Conservation (phyloP, 805 yeast species). For the Metschnikowia arizonensis region DNA sequence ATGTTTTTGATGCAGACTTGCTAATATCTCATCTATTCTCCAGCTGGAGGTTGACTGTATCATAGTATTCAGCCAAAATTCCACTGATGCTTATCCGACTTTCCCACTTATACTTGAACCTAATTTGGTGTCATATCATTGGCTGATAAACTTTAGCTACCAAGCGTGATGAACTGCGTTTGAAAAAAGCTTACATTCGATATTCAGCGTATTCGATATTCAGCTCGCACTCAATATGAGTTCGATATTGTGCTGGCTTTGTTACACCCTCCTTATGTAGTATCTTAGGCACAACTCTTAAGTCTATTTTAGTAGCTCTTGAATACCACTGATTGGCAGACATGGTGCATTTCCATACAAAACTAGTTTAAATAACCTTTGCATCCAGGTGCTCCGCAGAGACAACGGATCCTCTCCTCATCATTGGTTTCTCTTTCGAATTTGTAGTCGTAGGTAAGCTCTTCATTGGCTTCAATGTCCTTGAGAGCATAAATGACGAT, state of each 20-base stretch:
- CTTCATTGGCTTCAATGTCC: slow-evolving; percentile 85
- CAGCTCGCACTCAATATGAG: too few relatives aligned
- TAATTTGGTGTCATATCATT: not conserved
- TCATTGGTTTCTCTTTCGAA: slow-evolving; percentile 89
- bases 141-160: not conserved
- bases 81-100: not conserved
- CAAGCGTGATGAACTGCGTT: not conserved
- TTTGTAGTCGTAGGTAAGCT: slow-evolving; percentile 92
- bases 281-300: too few relatives aligned
- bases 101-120: not conserved
- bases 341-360: not conserved
- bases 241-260: too few relatives aligned
- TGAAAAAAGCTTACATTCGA: not conserved
- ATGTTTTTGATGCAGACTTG: not conserved
- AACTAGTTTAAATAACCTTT: slow-evolving; percentile 78
- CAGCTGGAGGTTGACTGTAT: not conserved
- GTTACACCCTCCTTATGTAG: too few relatives aligned
- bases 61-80: not conserved
- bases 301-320: too few relatives aligned
- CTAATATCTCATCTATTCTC: not conserved
- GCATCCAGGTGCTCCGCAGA: slow-evolving; percentile 94
- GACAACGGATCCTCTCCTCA: slow-evolving; percentile 81
- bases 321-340: not conserved
- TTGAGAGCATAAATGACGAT: slow-evolving; percentile 91
- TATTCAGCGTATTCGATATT: not conserved